Base-by-base conservation (phyloP, 2,329 filamentous ascomycete genomes). In the Lachnellula subtilissima region DNA sequence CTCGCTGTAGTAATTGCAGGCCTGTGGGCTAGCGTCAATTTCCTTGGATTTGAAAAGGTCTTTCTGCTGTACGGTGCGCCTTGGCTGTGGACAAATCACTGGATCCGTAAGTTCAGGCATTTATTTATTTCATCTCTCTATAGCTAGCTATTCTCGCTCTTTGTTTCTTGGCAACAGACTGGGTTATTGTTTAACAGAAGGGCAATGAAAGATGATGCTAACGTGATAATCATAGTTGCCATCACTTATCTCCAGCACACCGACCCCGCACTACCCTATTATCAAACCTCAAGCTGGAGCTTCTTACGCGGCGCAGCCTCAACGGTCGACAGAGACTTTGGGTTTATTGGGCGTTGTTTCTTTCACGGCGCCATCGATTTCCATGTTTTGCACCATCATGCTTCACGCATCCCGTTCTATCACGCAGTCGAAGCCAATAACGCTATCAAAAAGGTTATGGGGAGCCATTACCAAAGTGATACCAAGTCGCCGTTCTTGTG, bases 181-280 rank as follows among this genome's bases (percentile, higher is more conserved):
- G 9, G 9, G 3, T 3, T 4, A 32, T 12, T 12, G 1, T 32
- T 12, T 32, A 12, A 9, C 1, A 32, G 1, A 32, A 32, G 28
- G 8, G 54, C 12, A 6, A 19, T 12, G 23, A 25, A 50, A 32
- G 54, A 53, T 36, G 47, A 47, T 64, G 65, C 67, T 62, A 58
- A 64, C 50, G 39, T 35, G 32, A 39, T 25, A 51, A 51, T 49
- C 28, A 59, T 39, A 83, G 84, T 89, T n/a, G 84, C 84, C 59
- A 88, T 89, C 67, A 89, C 86, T 45, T 89, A 86, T 71, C 83
- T 89, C 15, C 86, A 89, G 71, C 86, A 89, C 76, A 86, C 83
- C 50, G 82, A 87, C 46, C 49, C 48, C 25, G 70, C 73, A n/a
- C 72, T 84, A 17, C 78, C 78, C n/a, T 80, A 86, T 70, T 86